These are phyloP conservation scores for Suillus americanus DNA, from an alignment of 768 basidiomycete genomes.

Conservation along the genomic window DNA sequence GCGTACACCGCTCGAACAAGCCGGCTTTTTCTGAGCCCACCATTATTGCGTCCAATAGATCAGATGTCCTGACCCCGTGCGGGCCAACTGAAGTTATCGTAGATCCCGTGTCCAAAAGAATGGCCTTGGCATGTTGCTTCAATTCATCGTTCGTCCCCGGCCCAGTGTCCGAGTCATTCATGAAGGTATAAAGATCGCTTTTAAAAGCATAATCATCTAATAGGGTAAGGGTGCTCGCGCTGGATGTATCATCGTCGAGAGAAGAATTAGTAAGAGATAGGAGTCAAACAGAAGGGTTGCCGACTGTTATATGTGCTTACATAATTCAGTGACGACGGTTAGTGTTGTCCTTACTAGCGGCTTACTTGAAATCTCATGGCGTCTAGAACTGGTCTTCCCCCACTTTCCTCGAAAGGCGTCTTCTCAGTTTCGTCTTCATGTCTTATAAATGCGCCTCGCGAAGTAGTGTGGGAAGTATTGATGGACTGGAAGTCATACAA, in stretches of 20 bases:
- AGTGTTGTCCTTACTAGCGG: not conserved
- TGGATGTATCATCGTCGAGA: not conserved
- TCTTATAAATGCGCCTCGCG: constrained; percentile 58
- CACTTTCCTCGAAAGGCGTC: constrained; percentile 40
- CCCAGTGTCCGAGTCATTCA: not conserved
- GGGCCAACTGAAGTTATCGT: not conserved
- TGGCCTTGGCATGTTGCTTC: not conserved
- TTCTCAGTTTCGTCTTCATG: constrained; percentile 47
- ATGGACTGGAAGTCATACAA: constrained; percentile 61
- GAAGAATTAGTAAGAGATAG: not conserved
- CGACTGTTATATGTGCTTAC: no score
- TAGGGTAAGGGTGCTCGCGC: not conserved
- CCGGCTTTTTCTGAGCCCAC: not conserved
- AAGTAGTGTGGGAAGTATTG: constrained; percentile 61
- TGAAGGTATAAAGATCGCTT: not conserved
- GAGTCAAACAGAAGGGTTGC: not conserved
- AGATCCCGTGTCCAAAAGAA: not conserved
- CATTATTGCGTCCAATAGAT: not conserved
- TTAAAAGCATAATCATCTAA: not conserved
- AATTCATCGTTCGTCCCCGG: not conserved
- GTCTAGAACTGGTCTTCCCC: constrained; percentile 33
- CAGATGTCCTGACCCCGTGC: not conserved
- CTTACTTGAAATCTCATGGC: not conserved
- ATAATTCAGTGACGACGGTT: no score
- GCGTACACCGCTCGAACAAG: not conserved